These are phyloP conservation scores for Starmerella bacillaris DNA, from an alignment of 805 yeast species.

Conservation along the genomic window DNA sequence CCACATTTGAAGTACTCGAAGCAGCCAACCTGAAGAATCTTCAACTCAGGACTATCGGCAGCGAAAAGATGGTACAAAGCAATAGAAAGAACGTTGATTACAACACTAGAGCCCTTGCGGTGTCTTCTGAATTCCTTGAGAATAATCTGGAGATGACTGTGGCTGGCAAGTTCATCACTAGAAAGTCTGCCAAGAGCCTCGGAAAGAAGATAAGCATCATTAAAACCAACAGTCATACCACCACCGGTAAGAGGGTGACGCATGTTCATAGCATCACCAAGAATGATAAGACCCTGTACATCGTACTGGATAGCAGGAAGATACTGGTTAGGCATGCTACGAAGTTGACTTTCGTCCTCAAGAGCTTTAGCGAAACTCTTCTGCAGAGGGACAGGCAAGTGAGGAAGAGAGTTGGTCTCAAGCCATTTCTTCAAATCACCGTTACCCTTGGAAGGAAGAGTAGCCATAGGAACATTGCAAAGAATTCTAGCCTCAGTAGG, in stretches of 20 bases:
- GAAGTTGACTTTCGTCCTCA: constrained; percentile 37
- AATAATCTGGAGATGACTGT: constrained; percentile 36
- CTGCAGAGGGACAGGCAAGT: constrained; percentile 43
- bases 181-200: constrained; percentile 38
- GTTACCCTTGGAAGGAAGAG: constrained; percentile 46
- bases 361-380: constrained; percentile 59
- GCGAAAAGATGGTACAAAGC: constrained; percentile 83
- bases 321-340: constrained; percentile 87
- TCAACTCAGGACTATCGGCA: constrained; percentile 52
- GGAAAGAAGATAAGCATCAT: constrained; percentile 58
- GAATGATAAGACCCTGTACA: constrained; percentile 55
- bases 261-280: constrained; percentile 94
- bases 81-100: constrained; percentile 73
- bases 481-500: constrained; percentile 69
- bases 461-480: constrained; percentile 61
- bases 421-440: constrained; percentile 48
- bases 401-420: constrained; percentile 39
- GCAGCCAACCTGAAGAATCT: constrained; percentile 70
- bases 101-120: constrained; percentile 64
- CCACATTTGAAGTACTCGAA: constrained; percentile 72
- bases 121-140: constrained; percentile 53
- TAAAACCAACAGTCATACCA: constrained; percentile 95
- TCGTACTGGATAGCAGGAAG: constrained; percentile 55
- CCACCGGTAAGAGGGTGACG: constrained; percentile 98
- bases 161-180: constrained; percentile 37